Percentiles rank a stretch among this genome's conserved stretches.
These are phyloP conservation scores for Zygosaccharomyces sapae DNA, from an alignment of 1,139 yeast species.

Conservation along the genomic window DNA sequence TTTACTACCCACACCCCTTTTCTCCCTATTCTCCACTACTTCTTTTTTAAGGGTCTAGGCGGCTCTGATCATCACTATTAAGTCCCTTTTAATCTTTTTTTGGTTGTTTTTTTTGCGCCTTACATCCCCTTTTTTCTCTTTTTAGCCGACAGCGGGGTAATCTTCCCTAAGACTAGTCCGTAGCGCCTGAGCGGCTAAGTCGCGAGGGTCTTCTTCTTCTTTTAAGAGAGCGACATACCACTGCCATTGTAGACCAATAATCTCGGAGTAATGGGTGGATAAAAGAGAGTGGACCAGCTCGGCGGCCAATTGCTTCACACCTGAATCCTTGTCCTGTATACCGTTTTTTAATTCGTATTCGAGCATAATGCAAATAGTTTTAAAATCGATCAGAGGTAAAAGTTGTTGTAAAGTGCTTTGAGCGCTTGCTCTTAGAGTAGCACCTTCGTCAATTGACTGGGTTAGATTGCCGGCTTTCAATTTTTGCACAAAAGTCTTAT, in stretches of 20 bases:
- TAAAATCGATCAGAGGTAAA: background rate
- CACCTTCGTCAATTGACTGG: slow-evolving; percentile 22
- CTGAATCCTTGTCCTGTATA: slow-evolving; percentile 1
- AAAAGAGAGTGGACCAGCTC: slow-evolving; percentile 2
- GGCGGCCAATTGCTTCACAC: slow-evolving; percentile 4
- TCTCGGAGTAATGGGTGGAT: slow-evolving; percentile 7
- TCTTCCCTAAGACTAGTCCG: background rate
- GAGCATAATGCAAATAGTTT: background rate
- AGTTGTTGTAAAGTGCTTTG: slow-evolving; percentile 1
- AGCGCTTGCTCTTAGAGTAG: slow-evolving; percentile 15
- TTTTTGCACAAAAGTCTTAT: slow-evolving; percentile 19
- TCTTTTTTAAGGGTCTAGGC: background rate
- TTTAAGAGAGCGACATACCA: slow-evolving; percentile 10
- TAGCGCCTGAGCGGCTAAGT: background rate
- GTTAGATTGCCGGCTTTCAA: slow-evolving; percentile 26
- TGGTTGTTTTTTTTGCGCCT: background rate
- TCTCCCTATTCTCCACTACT: background rate
- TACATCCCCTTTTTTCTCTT: background rate
- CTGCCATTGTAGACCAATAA: slow-evolving; percentile 11
- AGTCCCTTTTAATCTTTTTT: background rate
- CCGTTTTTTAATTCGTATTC: slow-evolving; percentile 2
- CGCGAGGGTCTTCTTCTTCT: background rate
- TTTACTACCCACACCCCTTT: background rate
- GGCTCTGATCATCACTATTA: background rate
- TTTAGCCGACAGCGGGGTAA: background rate